Evolutionary conservation across 1,284 basidiomycete genomes (phyloP).

Genomic region (Austroboletus niveus): DNA sequence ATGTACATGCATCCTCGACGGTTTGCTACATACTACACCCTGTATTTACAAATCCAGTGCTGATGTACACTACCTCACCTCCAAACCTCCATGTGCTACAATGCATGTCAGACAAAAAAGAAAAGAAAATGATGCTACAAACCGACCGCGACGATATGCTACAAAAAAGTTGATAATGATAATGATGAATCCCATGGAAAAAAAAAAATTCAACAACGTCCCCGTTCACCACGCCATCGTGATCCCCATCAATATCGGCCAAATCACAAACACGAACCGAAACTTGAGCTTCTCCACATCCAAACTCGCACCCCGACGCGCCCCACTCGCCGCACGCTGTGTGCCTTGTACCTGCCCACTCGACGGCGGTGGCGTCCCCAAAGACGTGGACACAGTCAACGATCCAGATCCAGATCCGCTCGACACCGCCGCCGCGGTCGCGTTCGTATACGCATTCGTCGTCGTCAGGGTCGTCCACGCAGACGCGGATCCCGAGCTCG

Average conservation of each 20-base stretch:
- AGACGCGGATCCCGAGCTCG: neutral
- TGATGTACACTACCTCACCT: too few relatives aligned
- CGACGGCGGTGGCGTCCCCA: constrained; percentile 5
- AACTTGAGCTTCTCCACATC: constrained; percentile 50
- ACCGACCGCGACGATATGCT: neutral
- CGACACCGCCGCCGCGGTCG: constrained; percentile 10
- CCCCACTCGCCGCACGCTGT: constrained; percentile 19
- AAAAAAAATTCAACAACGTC: neutral
- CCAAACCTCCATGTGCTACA: too few relatives aligned
- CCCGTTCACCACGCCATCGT: constrained; percentile 24
- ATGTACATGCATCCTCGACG: too few relatives aligned
- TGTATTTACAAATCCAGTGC: too few relatives aligned
- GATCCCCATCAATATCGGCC: constrained; percentile 53
- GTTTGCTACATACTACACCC: too few relatives aligned
- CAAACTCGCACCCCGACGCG: constrained; percentile 20
- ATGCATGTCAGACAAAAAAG: too few relatives aligned
- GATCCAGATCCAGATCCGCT: too few relatives aligned
- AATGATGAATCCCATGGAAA: too few relatives aligned
- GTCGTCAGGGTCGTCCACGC: neutral
- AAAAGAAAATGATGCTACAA: constrained; percentile 1
- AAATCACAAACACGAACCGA: constrained; percentile 51
- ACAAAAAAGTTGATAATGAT: too few relatives aligned
- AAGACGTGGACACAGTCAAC: constrained; percentile 4
- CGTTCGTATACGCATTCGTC: constrained; percentile 1
- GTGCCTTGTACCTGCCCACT: constrained; percentile 7